Base-by-base conservation (phyloP, 1,284 basidiomycete genomes). In the Coniophora puteana region DNA sequence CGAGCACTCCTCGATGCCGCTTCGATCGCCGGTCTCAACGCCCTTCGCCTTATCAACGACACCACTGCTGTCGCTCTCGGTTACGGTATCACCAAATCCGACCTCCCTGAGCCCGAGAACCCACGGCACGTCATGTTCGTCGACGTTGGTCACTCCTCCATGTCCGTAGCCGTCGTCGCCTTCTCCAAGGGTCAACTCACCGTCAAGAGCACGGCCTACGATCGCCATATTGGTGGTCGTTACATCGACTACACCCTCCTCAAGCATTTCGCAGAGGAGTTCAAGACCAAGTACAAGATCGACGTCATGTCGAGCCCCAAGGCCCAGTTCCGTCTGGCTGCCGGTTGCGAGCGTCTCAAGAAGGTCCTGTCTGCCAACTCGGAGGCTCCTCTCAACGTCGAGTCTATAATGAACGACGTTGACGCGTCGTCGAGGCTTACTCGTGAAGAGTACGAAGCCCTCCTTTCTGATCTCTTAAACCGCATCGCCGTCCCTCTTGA, bases 71-170 rank as follows among this genome's bases (percentile, higher is more conserved):
- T 87, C 45, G 93, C 93, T 20, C 85, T 96, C 59, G 91, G 89
- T 43, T 96, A 93, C 68, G 93, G 93, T 57, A 96, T 96, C 74
- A 96, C 93, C 54, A 97, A 97, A 69, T 81, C 86, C 22, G 93
- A 96, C 65, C 78, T 96, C 37, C 93, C 93, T 28, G 80, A 83
- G 22, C 62, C 80, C 33, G 91, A 93, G 51, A 81, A 78, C 51
- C 81, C 93, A 3, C 77, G 85, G 40, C 74, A 95, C 63, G 83
- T 97, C 60, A 84, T 84, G 51, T 96, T 97, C 57, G 80, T 96
- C 53, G 93, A 96, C 58, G 80, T 93, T 49, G 93, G 93, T 34
- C 93, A 96, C 72, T 90, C 91, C 3, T 80, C 81, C 66, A 77
- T 92, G 66, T 88, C 89, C 27, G 88, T 86, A 46, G 61, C 90